Conservation (phyloP, 495 filamentous ascomycete genomes). For the Aspergillus ostianus region DNA sequence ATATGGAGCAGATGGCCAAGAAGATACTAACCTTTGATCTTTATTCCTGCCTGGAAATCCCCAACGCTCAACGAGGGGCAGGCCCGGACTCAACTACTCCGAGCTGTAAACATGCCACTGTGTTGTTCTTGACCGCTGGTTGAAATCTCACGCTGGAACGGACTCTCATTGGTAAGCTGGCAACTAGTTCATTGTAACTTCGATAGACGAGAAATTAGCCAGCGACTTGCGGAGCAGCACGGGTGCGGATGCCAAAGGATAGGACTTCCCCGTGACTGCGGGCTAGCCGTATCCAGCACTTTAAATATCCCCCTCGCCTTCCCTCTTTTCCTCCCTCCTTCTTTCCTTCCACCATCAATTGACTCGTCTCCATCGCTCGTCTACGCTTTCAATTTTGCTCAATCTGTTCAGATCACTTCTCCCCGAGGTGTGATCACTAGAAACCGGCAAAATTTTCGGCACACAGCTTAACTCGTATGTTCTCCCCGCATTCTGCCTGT, state of each 20-base stretch:
- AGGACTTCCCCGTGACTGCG: conserved; percentile 8
- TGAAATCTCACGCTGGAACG: neutral
- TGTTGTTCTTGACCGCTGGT: neutral
- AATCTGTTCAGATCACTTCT: conserved; percentile 37
- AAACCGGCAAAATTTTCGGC: conserved; percentile 52
- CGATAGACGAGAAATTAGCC: neutral
- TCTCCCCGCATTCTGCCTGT: neutral
- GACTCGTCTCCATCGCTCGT: conserved; percentile 4
- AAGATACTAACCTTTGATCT: too few relatives aligned
- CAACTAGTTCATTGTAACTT: neutral
- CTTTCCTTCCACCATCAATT: conserved; percentile 10
- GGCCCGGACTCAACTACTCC: neutral
- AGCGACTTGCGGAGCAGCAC: conserved; percentile 2
- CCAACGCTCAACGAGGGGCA: neutral
- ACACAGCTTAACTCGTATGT: conserved; percentile 52
- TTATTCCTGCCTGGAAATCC: too few relatives aligned
- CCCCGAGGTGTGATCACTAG: conserved; percentile 42
- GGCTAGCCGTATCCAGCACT: conserved; percentile 7
- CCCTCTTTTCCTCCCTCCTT: conserved; percentile 9
- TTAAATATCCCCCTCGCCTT: conserved; percentile 13
- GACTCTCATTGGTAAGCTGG: neutral
- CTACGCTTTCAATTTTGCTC: conserved; percentile 6
- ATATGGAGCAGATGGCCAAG: too few relatives aligned
- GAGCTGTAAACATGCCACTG: neutral
- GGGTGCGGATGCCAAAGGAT: neutral